Base-by-base conservation (phyloP, 192 early-diverging fungal species). In the Coemansia sp. region DNA sequence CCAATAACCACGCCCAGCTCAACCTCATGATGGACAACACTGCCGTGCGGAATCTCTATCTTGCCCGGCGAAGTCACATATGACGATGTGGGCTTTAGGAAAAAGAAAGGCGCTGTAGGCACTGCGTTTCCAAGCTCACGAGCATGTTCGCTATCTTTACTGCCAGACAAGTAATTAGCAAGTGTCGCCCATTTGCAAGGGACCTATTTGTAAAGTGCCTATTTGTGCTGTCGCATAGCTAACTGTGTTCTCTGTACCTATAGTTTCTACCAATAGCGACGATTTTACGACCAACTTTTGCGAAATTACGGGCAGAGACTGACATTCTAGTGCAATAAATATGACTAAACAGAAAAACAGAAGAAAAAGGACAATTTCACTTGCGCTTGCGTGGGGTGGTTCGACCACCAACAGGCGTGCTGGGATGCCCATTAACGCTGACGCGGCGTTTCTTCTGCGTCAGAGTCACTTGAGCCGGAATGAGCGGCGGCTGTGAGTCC, bases 1-100 rank as follows among this genome's bases (percentile, higher is more conserved):
- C 90, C 92, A 66, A 98, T 95, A 5, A 98, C 88, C 5, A 96
- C 91, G 39, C 89, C 94, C 15, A 98, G 90, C 79, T 98, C 96
- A 32, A 98, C 88, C 60, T 95, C 95, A 72, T 96, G 93, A 74
- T 96, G 93, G 12, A 96, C 91, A 39, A 85, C 82, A 62, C 84
- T 85, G 9, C 88, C 91, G 19, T 72, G 66, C 2, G 94, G 95
- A 39, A 95, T 84, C 66, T 95, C 93, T 37, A 98, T 90, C 63
- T 66, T 75, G 11, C 85, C 82, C 10, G 88, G 89, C 37, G 84
- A 81, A 8, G 73, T 50, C 38, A 94, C 75, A 68, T 89, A 93
- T 23, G 92, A 91, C 39, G 91, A 88, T 1, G 91, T 87, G 19
- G 95, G 95, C 84, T 98, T 98, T 39, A 98, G 84, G 75, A 98